Evolutionary conservation across 2,329 filamentous ascomycete species (phyloP), one percentile per base, ranked within the genome.

Genomic region (Teratosphaeriaceae sp.): DNA sequence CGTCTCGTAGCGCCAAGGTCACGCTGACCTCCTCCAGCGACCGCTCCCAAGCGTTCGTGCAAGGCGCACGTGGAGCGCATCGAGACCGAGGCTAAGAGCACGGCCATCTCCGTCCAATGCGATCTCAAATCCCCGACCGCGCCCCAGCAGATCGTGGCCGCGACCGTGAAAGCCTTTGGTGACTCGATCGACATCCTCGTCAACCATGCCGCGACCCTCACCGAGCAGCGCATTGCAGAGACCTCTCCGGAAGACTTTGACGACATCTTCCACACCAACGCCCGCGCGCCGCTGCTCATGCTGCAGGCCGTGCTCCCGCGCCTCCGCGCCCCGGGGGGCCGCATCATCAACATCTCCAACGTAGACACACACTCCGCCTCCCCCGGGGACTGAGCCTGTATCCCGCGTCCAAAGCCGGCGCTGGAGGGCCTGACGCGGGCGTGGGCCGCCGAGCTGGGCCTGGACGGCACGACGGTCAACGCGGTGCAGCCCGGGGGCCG

Each of bases 271-370:
- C 61, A 78, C 48, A 62, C 79, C 50, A 82, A 82, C 55, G 70
- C 78, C 2, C 71, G 73, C 13, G 77, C 70, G 0, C 67, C 72
- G 0, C 59, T 79, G 12, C 62, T 81, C 16, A 65, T 82, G 44
- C 70, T 71, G 1, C 71, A 78, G 50, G 71, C 73, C 0, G 67
- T 74, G 0, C 60, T 76, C 11, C 75, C 75, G 0, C 63, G 76
- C 47, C 64, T 82, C 1, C 62, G 64, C 23, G 51, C 59, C 2
- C 64, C 66, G 3, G n/a, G n/a, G n/a, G 68, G 65, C 3, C 69
- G 77, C 6, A 75, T 82, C 46, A 72, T 82, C 62, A 81, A 80
- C 60, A 71, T 82, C 46, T 69, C 69, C 12, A 79, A 73, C 2
- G 68, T 82, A 1, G 76, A 68, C 8, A 70, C 68, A 1, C 64